A percentile compares a stretch with the other conserved stretches of the same genome.
These are phyloP conservation scores for Fistulifera pelliculosa DNA, from an alignment of 108 stramenopile species.

Conservation along the genomic window DNA sequence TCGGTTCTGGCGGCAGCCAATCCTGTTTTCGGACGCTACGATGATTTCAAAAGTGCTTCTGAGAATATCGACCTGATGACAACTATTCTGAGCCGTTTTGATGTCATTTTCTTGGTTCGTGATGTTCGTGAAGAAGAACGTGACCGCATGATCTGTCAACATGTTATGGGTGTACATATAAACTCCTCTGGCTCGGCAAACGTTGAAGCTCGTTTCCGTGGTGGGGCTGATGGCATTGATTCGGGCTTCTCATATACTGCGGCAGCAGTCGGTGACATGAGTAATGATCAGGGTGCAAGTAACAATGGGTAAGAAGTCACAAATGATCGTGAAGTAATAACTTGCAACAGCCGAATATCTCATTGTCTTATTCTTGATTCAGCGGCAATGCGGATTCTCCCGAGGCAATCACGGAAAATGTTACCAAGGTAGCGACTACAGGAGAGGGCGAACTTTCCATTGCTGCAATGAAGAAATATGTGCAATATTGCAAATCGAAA, in stretches of 20 bases:
- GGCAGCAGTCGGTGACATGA: neutral
- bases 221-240: neutral
- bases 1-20: conserved; percentile 98
- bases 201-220: neutral
- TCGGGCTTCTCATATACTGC: neutral
- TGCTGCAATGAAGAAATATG: conserved; percentile 94
- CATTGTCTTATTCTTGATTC: neutral
- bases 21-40: conserved; percentile 97
- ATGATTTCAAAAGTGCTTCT: conserved; percentile 89
- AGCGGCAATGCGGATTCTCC: conserved; percentile 28
- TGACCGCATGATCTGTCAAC: conserved; percentile 91
- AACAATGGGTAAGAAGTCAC: conserved; percentile 1
- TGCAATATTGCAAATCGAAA: conserved; percentile 91
- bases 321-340: neutral
- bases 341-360: neutral
- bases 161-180: conserved; percentile 97
- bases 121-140: conserved; percentile 94
- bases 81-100: conserved; percentile 96
- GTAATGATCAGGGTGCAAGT: neutral
- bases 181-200: conserved; percentile 6
- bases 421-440: conserved; percentile 66
- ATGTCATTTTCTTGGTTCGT: conserved; percentile 96
- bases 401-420: conserved; percentile 81
- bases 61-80: conserved; percentile 99
- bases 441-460: conserved; percentile 84